These are phyloP conservation scores for Boletus subparvulus DNA, from an alignment of 768 basidiomycete species.

Conservation along the genomic window DNA sequence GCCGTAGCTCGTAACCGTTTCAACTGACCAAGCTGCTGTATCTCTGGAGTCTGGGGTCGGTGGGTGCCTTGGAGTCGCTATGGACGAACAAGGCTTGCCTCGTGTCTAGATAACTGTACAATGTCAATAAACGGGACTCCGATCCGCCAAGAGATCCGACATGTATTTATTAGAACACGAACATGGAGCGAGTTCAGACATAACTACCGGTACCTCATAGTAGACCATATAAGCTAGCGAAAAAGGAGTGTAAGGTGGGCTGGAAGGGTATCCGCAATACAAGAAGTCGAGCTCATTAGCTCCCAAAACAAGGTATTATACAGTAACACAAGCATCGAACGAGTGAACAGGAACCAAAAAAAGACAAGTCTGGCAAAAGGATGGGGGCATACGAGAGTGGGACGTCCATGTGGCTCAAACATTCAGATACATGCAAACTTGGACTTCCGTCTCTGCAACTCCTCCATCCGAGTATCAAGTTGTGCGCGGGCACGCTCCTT, in stretches of 20 bases:
- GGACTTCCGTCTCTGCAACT: constrained; percentile 79
- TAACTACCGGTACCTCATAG: constrained; percentile 29
- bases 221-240: constrained; percentile 35
- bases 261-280: constrained; percentile 33
- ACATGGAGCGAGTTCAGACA: constrained; percentile 20
- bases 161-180: constrained; percentile 28
- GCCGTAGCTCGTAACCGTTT: too few relatives aligned
- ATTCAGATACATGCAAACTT: constrained; percentile 86
- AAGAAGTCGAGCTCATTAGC: constrained; percentile 24
- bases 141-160: constrained; percentile 16
- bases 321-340: constrained; percentile 30
- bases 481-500: constrained; percentile 88
- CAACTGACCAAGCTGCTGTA: too few relatives aligned
- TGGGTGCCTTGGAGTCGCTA: too few relatives aligned
- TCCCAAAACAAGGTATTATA: constrained; percentile 25
- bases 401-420: constrained; percentile 4
- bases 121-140: too few relatives aligned
- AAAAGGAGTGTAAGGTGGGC: constrained; percentile 17
- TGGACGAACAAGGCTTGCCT: too few relatives aligned
- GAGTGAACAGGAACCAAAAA: constrained; percentile 12
- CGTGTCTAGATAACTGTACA: too few relatives aligned
- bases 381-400: constrained; percentile 4
- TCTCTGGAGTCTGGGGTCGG: too few relatives aligned
- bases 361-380: constrained; percentile 3
- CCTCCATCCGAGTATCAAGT: constrained; percentile 85